A percentile compares a stretch with the other conserved stretches of the same genome.
phyloP scores from a whole-genome alignment of 371 early-diverging fungal genomes.

The Mortierella sp. region DNA sequence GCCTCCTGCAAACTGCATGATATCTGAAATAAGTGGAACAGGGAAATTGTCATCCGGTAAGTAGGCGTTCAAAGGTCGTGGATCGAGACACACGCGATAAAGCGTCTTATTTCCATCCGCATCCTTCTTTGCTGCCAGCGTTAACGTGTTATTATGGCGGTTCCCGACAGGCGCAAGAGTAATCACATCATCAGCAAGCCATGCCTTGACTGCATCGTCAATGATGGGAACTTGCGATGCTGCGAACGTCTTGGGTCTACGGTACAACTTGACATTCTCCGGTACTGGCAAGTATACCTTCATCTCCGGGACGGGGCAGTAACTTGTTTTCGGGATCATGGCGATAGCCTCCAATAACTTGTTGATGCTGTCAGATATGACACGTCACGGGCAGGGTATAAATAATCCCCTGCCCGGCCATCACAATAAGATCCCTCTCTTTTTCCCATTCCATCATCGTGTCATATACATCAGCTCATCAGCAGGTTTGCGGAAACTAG shows the following conservation, averaged over 20 bases:
- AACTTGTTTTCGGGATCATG: not conserved
- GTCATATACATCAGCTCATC: no score
- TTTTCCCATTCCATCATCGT: no score
- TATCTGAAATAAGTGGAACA: conserved; percentile 33
- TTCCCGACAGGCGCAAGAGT: conserved; percentile 17
- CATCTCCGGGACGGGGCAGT: conserved; percentile 16
- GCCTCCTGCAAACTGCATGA: conserved; percentile 27
- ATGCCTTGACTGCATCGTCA: conserved; percentile 5
- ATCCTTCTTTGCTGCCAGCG: conserved; percentile 45
- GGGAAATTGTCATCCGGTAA: conserved; percentile 34
- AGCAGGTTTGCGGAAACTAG: not conserved
- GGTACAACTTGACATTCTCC: not conserved
- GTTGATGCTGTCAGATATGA: no score
- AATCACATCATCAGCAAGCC: conserved; percentile 15
- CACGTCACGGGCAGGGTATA: no score
- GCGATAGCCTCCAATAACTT: no score
- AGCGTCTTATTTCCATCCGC: conserved; percentile 16
- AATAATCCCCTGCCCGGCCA: no score
- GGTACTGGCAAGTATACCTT: conserved; percentile 14
- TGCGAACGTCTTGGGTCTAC: conserved; percentile 13
- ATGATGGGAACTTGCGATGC: conserved; percentile 5
- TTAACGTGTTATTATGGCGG: conserved; percentile 39
- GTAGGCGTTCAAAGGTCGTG: conserved; percentile 26
- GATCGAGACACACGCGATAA: conserved; percentile 36
- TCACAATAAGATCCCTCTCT: no score